Evolutionary conservation across 2,329 filamentous ascomycete species (phyloP).

Genomic region (Colletotrichum acutatum): DNA sequence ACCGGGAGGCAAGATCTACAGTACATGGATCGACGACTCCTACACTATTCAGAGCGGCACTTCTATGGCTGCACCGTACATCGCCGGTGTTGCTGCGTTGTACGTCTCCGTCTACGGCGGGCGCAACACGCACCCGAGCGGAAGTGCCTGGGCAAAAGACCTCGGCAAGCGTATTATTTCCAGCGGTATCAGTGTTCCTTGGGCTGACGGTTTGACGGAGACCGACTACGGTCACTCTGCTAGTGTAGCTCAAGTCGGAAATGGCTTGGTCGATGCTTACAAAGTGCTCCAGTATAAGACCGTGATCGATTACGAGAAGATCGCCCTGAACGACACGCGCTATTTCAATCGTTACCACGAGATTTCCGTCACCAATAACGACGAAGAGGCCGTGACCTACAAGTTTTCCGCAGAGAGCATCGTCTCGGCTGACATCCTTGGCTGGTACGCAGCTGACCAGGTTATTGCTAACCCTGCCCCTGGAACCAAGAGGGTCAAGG

Average conservation of each 20-base stretch:
- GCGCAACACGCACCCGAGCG: constrained; percentile 43
- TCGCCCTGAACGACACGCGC: constrained; percentile 58
- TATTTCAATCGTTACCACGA: constrained; percentile 45
- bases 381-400: constrained; percentile 47
- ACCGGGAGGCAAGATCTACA: constrained; percentile 53
- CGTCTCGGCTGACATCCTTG: too few relatives aligned
- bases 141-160: constrained; percentile 39
- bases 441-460: too few relatives aligned
- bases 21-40: constrained; percentile 52
- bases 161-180: constrained; percentile 47
- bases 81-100: constrained; percentile 54
- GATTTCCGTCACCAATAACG: constrained; percentile 50
- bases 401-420: constrained; percentile 39
- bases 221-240: constrained; percentile 22
- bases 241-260: constrained; percentile 53
- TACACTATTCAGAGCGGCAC: constrained; percentile 57
- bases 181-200: constrained; percentile 38
- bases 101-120: constrained; percentile 47
- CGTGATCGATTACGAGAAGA: constrained; percentile 48
- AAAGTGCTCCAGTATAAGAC: constrained; percentile 52
- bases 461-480: too few relatives aligned
- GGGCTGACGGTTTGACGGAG: too few relatives aligned
- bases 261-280: constrained; percentile 53
- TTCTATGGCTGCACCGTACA: constrained; percentile 59
- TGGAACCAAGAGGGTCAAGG: too few relatives aligned